Conservation (phyloP, 164 flowering plant genomes). For the Warburgia ugandensis region DNA sequence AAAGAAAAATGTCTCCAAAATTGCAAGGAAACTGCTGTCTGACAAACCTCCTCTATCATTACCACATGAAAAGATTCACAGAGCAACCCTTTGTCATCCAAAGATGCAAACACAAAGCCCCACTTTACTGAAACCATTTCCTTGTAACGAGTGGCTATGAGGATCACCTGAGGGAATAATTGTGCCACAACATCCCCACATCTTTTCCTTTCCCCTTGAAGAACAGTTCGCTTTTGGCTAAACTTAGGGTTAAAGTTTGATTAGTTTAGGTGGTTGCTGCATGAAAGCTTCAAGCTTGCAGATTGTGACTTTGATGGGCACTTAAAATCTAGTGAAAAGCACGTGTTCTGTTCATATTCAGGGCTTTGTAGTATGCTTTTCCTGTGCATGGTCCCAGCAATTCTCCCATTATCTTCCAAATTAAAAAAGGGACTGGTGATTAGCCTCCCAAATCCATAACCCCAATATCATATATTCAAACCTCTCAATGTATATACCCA, state of each 20-base stretch:
- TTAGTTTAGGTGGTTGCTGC: no score
- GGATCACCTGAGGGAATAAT: no score
- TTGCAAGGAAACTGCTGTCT: no score
- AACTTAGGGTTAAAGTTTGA: not conserved
- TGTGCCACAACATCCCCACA: no score
- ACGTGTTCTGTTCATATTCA: slow-evolving; percentile 8
- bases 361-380: slow-evolving; percentile 2
- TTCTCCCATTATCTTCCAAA: slow-evolving; percentile 6
- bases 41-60: no score
- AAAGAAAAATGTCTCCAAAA: no score
- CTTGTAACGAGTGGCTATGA: no score
- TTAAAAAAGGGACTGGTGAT: slow-evolving; percentile 9
- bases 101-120: no score
- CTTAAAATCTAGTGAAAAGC: slow-evolving; percentile 20
- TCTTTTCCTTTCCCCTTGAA: not conserved
- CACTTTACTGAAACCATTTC: no score
- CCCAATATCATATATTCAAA: not conserved
- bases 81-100: no score
- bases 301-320: slow-evolving; percentile 5
- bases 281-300: slow-evolving; percentile 24
- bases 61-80: no score
- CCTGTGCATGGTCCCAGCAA: slow-evolving; percentile 7
- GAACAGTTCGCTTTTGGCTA: not conserved
- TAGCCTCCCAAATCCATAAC: slow-evolving; percentile 13
- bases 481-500: no score